Percentiles rank a stretch among this genome's conserved stretches.
Evolutionary conservation across 352 stramenopile genomes (phyloP).

Genomic region (Globisporangium irregulare): DNA sequence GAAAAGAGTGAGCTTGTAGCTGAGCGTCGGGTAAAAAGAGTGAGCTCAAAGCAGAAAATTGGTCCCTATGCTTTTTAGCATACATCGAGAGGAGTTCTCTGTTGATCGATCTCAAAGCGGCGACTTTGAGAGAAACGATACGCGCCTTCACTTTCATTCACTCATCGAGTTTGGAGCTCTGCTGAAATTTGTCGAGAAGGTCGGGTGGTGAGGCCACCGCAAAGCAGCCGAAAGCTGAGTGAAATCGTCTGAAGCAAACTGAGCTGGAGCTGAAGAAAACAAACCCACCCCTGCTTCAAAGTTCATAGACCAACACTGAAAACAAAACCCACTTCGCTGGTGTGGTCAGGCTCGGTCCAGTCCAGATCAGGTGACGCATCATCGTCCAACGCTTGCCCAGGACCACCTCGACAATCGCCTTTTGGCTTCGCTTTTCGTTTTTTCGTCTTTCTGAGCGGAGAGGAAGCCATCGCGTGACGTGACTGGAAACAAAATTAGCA

Average conservation of each 20-base stretch:
- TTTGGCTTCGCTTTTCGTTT: neutral
- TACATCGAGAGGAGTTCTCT: neutral
- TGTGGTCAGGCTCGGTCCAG: conserved; percentile 3
- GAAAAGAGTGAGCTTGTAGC: neutral
- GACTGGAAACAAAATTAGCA: neutral
- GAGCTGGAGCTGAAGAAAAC: neutral
- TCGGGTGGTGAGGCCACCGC: neutral
- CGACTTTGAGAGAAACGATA: neutral
- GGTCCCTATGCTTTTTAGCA: neutral
- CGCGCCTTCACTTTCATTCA: neutral
- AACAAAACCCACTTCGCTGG: neutral
- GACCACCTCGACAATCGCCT: neutral
- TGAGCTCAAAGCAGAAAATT: neutral
- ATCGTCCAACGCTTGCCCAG: neutral
- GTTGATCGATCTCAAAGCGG: neutral
- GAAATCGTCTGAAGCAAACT: neutral
- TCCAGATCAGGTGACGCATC: neutral
- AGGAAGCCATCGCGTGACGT: neutral
- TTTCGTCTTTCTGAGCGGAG: neutral
- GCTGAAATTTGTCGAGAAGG: neutral
- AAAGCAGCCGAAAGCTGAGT: neutral
- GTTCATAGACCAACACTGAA: neutral
- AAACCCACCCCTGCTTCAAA: neutral
- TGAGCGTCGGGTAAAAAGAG: no score
- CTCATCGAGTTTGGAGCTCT: neutral